Percentiles rank a stretch among this genome's conserved stretches.
Conservation (phyloP, 2,329 filamentous ascomycete species). For the Colletotrichum falcatum region DNA sequence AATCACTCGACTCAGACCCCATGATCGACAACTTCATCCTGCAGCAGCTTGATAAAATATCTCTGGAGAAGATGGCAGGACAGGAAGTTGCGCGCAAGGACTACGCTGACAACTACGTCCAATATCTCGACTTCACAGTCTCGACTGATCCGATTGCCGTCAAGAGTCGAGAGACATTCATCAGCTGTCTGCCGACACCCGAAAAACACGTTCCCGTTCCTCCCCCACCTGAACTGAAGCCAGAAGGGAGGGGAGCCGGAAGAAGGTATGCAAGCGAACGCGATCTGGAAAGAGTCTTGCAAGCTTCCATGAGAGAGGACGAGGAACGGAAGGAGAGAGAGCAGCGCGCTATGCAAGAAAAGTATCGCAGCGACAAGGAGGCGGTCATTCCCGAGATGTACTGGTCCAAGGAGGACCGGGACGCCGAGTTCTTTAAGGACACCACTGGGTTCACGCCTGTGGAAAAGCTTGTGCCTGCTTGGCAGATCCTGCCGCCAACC, state of each 20-base stretch:
- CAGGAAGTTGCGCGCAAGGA: constrained; percentile 55
- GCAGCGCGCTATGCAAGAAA: constrained; percentile 72
- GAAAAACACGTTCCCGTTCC: constrained; percentile 37
- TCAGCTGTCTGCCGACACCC: constrained; percentile 38
- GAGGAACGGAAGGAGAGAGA: constrained; percentile 78
- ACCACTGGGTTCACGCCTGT: constrained; percentile 73
- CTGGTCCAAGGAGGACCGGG: constrained; percentile 70
- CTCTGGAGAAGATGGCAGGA: constrained; percentile 51
- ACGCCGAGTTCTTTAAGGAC: constrained; percentile 72
- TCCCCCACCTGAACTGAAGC: constrained; percentile 63
- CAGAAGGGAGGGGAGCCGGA: constrained; percentile 65
- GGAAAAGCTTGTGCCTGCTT: constrained; percentile 75
- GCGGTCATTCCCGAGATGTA: constrained; percentile 79
- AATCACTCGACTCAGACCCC: constrained; percentile 55
- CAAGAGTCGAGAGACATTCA: constrained; percentile 67
- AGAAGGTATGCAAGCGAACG: constrained; percentile 77
- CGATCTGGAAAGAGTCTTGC: constrained; percentile 77
- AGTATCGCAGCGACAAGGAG: constrained; percentile 81
- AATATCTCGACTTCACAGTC: constrained; percentile 67
- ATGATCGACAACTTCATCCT: constrained; percentile 60
- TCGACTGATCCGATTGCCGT: constrained; percentile 66
- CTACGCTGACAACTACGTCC: constrained; percentile 62
- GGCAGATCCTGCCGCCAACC: constrained; percentile 77
- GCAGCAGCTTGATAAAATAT: constrained; percentile 57
- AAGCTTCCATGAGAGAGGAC: constrained; percentile 78